Evolutionary conservation across 1,284 basidiomycete species (phyloP).

Genomic region (Agaricales sp.): DNA sequence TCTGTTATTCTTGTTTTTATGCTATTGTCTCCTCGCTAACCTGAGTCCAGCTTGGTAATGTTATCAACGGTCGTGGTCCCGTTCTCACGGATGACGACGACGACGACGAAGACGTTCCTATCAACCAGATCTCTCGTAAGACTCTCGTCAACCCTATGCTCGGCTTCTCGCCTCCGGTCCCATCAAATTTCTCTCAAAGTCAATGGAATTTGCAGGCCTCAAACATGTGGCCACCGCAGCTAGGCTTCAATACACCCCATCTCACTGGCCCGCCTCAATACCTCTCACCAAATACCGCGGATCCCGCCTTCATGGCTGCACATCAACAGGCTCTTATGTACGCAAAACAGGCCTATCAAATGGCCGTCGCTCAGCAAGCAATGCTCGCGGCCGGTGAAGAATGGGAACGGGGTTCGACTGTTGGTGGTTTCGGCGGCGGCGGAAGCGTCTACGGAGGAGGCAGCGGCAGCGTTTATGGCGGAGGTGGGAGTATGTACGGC

Average conservation of each 20-base stretch:
- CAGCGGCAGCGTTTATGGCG: conserved; percentile 25
- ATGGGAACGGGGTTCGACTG: conserved; percentile 69
- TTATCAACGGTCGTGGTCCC: conserved; percentile 65
- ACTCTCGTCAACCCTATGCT: not conserved
- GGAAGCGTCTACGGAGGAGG: conserved; percentile 16
- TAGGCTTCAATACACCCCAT: not conserved
- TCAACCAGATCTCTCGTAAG: conserved; percentile 22
- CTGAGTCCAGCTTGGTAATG: conserved; percentile 55
- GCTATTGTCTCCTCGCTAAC: conserved; percentile 6
- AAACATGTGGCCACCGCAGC: conserved; percentile 7
- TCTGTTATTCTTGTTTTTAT: conserved; percentile 23
- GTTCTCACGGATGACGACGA: conserved; percentile 45
- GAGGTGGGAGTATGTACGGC: conserved; percentile 26
- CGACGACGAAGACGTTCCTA: conserved; percentile 36
- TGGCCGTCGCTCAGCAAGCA: conserved; percentile 77
- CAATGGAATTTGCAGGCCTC: conserved; percentile 12
- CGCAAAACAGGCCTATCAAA: conserved; percentile 79
- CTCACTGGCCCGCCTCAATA: conserved; percentile 22
- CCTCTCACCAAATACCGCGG: conserved; percentile 37
- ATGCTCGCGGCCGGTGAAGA: conserved; percentile 75
- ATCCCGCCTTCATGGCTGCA: conserved; percentile 51
- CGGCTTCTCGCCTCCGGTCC: not conserved
- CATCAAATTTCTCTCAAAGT: conserved; percentile 3
- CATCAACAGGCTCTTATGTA: conserved; percentile 75
- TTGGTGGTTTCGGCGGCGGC: conserved; percentile 29